Conservation (phyloP, 2,329 filamentous ascomycete genomes). For the Microdochium paspali region DNA sequence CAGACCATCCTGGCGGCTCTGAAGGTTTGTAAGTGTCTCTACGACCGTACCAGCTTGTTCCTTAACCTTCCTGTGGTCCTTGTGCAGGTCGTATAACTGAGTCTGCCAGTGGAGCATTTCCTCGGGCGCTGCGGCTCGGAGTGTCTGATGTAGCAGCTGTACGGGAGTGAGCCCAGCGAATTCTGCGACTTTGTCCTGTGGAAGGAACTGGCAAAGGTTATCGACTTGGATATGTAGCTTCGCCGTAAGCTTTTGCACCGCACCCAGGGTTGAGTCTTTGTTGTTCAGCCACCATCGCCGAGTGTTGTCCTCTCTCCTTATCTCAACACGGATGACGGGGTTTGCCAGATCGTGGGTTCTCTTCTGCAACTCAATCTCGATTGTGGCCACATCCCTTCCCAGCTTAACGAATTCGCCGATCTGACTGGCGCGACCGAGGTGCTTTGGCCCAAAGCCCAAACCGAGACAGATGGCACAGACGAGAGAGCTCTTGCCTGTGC, state of each 20-base stretch:
- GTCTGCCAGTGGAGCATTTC: slow-evolving; percentile 75
- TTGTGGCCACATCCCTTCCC: slow-evolving; percentile 63
- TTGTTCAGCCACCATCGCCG: slow-evolving; percentile 73
- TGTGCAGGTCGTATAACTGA: slow-evolving; percentile 61
- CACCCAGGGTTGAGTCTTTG: slow-evolving; percentile 48
- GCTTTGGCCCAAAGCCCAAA: slow-evolving; percentile 71
- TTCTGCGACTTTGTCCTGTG: slow-evolving; percentile 90
- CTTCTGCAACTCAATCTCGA: slow-evolving; percentile 84
- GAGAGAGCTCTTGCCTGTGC: slow-evolving; percentile 93
- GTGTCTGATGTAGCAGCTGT: slow-evolving; percentile 74
- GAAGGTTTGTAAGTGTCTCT: slow-evolving; percentile 56
- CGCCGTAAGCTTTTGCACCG: slow-evolving; percentile 57
- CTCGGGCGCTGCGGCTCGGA: slow-evolving; percentile 75
- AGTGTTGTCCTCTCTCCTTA: slow-evolving; percentile 74
- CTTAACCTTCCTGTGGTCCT: slow-evolving; percentile 56
- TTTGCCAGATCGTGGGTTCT: slow-evolving; percentile 52
- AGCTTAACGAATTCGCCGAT: slow-evolving; percentile 91
- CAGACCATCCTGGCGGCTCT: slow-evolving; percentile 64
- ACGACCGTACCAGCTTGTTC: slow-evolving; percentile 46
- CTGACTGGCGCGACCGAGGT: slow-evolving; percentile 77
- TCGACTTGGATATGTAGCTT: slow-evolving; percentile 87
- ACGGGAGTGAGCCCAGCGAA: slow-evolving; percentile 79
- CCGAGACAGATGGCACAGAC: slow-evolving; percentile 96
- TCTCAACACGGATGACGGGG: slow-evolving; percentile 63
- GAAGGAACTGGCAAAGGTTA: slow-evolving; percentile 94